Conservation (phyloP, 345 rosid genomes). For the Corchorus capsularis region DNA sequence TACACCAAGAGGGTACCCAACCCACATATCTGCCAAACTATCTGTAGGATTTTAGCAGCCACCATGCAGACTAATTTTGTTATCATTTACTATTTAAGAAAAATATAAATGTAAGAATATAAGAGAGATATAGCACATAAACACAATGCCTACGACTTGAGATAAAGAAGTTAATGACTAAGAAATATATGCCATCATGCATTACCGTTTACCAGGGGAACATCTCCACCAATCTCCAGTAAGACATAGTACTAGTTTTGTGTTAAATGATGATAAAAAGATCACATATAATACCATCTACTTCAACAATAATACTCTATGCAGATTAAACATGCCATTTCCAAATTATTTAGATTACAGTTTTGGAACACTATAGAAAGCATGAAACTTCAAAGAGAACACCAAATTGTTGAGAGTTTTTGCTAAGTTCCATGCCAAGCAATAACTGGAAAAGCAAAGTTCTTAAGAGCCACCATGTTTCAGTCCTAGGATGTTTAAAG, state of each 20-base stretch:
- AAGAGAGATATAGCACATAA: background rate
- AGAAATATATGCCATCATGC: background rate
- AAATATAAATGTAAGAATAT: background rate
- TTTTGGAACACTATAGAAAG: background rate
- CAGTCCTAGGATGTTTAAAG: background rate
- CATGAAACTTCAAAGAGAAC: background rate
- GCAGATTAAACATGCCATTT: background rate
- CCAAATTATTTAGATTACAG: background rate
- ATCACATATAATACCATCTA: background rate
- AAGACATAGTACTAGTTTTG: background rate
- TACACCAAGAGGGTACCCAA: background rate
- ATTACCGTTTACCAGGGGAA: background rate
- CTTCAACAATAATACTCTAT: background rate
- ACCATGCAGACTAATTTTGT: background rate
- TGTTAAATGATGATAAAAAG: background rate
- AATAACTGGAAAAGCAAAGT: background rate
- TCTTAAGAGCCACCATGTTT: background rate
- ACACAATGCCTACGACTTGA: background rate
- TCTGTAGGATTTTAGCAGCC: background rate
- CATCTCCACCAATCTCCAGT: background rate
- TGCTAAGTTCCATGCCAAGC: background rate
- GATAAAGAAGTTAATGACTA: background rate
- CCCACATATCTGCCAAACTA: too few species aligned
- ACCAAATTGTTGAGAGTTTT: background rate
- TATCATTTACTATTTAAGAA: background rate